phyloP scores from a whole-genome alignment of 1,284 basidiomycete species.

The Rhodotorula glutinis region DNA sequence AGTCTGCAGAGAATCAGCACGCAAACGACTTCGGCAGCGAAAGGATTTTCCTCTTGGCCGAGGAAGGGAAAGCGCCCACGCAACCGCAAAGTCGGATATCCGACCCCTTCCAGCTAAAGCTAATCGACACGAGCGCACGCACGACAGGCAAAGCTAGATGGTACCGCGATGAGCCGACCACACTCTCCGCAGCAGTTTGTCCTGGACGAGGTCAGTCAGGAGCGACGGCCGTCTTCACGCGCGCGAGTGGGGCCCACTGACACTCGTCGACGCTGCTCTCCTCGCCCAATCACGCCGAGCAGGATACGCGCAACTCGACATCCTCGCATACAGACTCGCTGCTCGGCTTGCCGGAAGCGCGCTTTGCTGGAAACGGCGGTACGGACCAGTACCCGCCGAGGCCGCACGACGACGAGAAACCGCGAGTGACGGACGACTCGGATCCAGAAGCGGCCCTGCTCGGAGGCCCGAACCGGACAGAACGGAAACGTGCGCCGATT shows the following conservation, averaged over 20 bases:
- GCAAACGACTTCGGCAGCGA: no score
- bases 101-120: no score
- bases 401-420: background rate
- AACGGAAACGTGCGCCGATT: background rate
- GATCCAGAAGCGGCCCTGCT: background rate
- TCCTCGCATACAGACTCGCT: slow-evolving; percentile 26
- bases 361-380: no score
- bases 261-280: no score
- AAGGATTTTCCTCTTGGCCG: no score
- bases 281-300: background rate
- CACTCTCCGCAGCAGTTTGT: slow-evolving; percentile 20
- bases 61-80: no score
- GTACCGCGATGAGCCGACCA: slow-evolving; percentile 5
- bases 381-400: background rate
- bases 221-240: background rate
- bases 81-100: no score
- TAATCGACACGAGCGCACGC: no score
- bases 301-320: slow-evolving; percentile 18
- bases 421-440: background rate
- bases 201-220: slow-evolving; percentile 27
- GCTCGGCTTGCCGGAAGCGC: background rate
- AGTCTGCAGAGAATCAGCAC: no score
- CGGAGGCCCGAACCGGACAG: background rate
- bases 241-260: slow-evolving; percentile 4
- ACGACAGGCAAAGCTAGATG: no score